These are phyloP conservation scores for Aspergillus panamensis DNA, from an alignment of 495 filamentous ascomycete species.

Conservation along the genomic window DNA sequence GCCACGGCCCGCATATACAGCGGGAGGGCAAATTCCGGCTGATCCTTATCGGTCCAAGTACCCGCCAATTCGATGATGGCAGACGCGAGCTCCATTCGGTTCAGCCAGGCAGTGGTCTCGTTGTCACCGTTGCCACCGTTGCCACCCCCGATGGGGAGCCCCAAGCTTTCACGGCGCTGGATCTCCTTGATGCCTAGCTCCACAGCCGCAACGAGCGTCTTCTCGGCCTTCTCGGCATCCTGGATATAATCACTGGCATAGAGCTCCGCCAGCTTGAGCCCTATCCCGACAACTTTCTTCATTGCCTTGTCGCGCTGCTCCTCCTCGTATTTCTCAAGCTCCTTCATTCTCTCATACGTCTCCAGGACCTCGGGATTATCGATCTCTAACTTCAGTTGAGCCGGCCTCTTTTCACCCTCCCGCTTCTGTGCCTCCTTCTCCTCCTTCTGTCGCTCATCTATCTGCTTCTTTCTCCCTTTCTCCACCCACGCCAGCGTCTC, in stretches of 20 bases:
- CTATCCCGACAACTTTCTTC: conserved; percentile 66
- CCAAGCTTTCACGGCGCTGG: conserved; percentile 59
- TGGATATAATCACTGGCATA: conserved; percentile 54
- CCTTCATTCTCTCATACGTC: conserved; percentile 30
- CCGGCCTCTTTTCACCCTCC: background rate
- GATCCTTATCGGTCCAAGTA: conserved; percentile 64
- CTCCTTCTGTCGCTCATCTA: background rate
- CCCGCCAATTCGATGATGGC: conserved; percentile 66
- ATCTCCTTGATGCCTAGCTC: conserved; percentile 75
- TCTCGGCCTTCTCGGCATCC: conserved; percentile 61
- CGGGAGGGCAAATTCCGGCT: conserved; percentile 78
- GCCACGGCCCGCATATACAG: conserved; percentile 80
- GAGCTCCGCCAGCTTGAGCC: conserved; percentile 77
- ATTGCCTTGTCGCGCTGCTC: conserved; percentile 64
- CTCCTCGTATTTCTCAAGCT: conserved; percentile 46
- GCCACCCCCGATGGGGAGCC: conserved; percentile 40
- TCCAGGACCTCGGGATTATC: conserved; percentile 29
- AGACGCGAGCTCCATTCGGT: conserved; percentile 64
- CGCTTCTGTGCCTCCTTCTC: conserved; percentile 2
- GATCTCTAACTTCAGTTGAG: conserved; percentile 15
- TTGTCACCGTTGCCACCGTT: conserved; percentile 35
- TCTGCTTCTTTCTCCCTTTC: conserved; percentile 18
- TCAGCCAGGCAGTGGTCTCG: conserved; percentile 72
- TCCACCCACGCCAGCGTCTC: conserved; percentile 54
- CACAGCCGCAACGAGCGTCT: conserved; percentile 73